Base-by-base conservation (phyloP, 2,329 filamentous ascomycete genomes). In the Fusarium globosum region DNA sequence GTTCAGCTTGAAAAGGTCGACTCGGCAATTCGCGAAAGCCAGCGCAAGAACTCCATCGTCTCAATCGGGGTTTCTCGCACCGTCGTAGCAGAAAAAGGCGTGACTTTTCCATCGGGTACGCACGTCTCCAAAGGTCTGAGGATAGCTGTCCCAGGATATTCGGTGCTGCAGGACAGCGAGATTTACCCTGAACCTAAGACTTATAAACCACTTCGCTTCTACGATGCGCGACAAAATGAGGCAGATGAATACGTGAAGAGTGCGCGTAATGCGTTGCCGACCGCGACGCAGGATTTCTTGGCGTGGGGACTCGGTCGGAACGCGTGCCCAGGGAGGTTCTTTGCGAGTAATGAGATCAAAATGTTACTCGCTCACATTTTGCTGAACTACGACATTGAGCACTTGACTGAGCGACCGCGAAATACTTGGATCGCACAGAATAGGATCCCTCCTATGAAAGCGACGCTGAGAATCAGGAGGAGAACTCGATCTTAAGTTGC, bases 401-500 rank as follows among this genome's bases (percentile, higher is more conserved):
- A 68, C 20, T 16, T 68, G 13, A 10, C 2, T 0, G 33, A 61
- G 5, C 28, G 65, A 1, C 63, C 65, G 0, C n/a, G 11, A 0
- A 68, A 68, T 5, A 68, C 63, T 1, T 68, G 63, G 65, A 68
- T 68, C 15, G 20, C 20, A 2, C 65, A 68, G 9, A 68, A 68
- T 1, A 28, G 65, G 1, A 62, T 68, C 2, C 65, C 63, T 16
- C 63, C 65, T 1, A 68, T 30, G 64, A 68, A 68, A 2, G 48
- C 65, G 6, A 68, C 36, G 2, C 7, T 68, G 3, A 61, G 13
- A 3, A 23, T 67, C 4, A 68, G 16, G 23, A 68, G 15, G n/a
- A 60, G 10, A 11, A 11, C 4, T 28, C 5, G 12, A 21, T 7
- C 26, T 30, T 36, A 20, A 23, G 14, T 46, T 4, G 9, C 11